Percentiles rank a stretch among this genome's conserved stretches.
These are phyloP conservation scores for Lachnellula cervina DNA, from an alignment of 2,329 filamentous ascomycete genomes.

Conservation along the genomic window DNA sequence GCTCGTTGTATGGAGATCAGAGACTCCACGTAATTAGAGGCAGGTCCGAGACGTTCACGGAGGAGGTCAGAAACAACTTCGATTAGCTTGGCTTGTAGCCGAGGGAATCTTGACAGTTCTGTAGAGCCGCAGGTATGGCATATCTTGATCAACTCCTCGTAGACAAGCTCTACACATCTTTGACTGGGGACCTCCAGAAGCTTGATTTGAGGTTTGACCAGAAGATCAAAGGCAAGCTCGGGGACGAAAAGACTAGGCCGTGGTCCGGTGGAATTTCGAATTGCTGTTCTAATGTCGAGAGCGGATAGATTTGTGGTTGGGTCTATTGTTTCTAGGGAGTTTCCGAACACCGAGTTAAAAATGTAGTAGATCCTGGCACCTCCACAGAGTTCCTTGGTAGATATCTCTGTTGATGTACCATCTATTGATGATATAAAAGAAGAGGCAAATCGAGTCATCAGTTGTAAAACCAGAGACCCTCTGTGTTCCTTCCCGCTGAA, in stretches of 20 bases:
- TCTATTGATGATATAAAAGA: conserved; percentile 99
- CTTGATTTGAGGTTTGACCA: conserved; percentile 98
- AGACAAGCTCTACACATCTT: conserved; percentile 94
- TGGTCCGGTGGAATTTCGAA: conserved; percentile 95
- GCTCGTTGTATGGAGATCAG: conserved; percentile 95
- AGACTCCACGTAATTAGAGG: conserved; percentile 88
- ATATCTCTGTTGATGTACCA: conserved; percentile 96
- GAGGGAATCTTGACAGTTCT: conserved; percentile 85
- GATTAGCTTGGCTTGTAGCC: conserved; percentile 92
- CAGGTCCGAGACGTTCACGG: conserved; percentile 83
- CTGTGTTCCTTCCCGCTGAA: conserved; percentile 97
- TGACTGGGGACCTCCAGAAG: conserved; percentile 91
- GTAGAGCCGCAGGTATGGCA: conserved; percentile 97
- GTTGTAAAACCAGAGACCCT: conserved; percentile 87
- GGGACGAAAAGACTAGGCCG: conserved; percentile 94
- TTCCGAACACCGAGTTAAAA: conserved; percentile 62
- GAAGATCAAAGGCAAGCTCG: conserved; percentile 92
- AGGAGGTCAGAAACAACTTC: conserved; percentile 96
- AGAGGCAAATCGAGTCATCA: conserved; percentile 97
- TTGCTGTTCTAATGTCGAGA: conserved; percentile 92
- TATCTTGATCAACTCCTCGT: conserved; percentile 98
- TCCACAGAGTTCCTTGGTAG: conserved; percentile 66
- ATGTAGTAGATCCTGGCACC: conserved; percentile 33
- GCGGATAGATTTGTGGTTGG: conserved; percentile 93
- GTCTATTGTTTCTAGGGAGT: conserved; percentile 91